Evolutionary conservation across 2,329 filamentous ascomycete species (phyloP).

Genomic region (Ophiocordyceps robertsii): DNA sequence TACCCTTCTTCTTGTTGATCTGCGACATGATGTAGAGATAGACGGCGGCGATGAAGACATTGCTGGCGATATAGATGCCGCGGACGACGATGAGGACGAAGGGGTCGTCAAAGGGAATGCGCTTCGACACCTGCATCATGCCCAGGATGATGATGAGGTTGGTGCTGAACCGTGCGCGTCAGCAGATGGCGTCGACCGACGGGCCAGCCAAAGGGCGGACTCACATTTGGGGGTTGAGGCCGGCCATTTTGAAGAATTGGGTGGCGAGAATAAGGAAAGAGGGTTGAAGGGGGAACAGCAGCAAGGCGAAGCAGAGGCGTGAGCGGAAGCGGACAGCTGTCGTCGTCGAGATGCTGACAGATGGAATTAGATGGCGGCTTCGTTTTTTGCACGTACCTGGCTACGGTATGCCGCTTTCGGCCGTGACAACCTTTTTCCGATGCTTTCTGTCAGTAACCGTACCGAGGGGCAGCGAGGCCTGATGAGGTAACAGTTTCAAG

Average conservation of each 20-base stretch:
- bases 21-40: constrained; percentile 75
- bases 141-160: constrained; percentile 91
- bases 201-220: constrained; percentile 8
- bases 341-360: background rate
- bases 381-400: background rate
- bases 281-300: background rate
- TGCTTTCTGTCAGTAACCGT: no score
- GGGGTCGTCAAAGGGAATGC: constrained; percentile 83
- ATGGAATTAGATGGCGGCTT: constrained; percentile 6
- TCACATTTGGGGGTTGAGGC: constrained; percentile 52
- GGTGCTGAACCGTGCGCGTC: constrained; percentile 39
- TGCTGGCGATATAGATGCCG: constrained; percentile 42
- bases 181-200: background rate
- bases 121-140: constrained; percentile 98
- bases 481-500: no score
- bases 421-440: constrained; percentile 8
- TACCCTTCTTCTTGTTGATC: constrained; percentile 98
- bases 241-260: constrained; percentile 36
- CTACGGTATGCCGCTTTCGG: background rate
- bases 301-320: background rate
- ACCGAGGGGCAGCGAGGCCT: no score
- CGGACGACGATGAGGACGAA: constrained; percentile 42
- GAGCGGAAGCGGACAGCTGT: background rate
- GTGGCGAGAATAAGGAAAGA: constrained; percentile 2
- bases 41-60: constrained; percentile 71